Conservation (phyloP, 176 grass and related monocot genomes). For the Areca catechu region DNA sequence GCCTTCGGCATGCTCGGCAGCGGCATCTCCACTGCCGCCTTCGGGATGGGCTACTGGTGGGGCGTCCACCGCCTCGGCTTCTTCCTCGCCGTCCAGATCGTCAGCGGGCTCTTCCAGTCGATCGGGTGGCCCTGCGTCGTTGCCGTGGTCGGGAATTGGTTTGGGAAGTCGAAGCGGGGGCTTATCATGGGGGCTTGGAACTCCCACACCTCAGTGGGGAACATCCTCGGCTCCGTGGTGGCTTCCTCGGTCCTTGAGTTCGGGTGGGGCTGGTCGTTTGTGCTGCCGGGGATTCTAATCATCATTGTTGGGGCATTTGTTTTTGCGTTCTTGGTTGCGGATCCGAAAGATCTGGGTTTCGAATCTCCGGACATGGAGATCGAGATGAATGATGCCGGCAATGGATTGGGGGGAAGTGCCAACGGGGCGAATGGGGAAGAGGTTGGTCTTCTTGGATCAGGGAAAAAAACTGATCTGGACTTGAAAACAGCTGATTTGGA, state of each 20-base stretch:
- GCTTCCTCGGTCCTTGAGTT: constrained; percentile 78
- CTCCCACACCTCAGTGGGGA: constrained; percentile 80
- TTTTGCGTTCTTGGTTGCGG: constrained; percentile 41
- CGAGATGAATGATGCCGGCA: constrained; percentile 52
- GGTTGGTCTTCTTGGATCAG: constrained; percentile 27
- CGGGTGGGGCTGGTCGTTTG: constrained; percentile 87
- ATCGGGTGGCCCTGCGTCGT: constrained; percentile 91
- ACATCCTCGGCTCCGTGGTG: constrained; percentile 74
- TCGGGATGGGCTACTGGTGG: constrained; percentile 66
- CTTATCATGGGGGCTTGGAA: constrained; percentile 93
- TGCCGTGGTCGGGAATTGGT: constrained; percentile 88
- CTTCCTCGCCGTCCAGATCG: constrained; percentile 52
- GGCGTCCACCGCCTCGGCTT: constrained; percentile 48
- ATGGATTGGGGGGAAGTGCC: constrained; percentile 38
- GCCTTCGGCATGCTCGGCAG: constrained; percentile 64
- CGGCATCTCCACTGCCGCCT: constrained; percentile 43
- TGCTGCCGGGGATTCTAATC: constrained; percentile 44
- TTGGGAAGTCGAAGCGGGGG: constrained; percentile 52
- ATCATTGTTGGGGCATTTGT: constrained; percentile 33
- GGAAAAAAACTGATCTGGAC: constrained; percentile 19
- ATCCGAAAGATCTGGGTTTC: constrained; percentile 48
- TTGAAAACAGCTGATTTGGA: neutral
- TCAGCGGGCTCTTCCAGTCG: constrained; percentile 73
- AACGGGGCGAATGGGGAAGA: constrained; percentile 35
- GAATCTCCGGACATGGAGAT: constrained; percentile 35